A percentile compares a stretch with the other conserved stretches of the same genome.
Conservation (phyloP, 441 rosid genomes). For the Arabidopsis hybrid region DNA sequence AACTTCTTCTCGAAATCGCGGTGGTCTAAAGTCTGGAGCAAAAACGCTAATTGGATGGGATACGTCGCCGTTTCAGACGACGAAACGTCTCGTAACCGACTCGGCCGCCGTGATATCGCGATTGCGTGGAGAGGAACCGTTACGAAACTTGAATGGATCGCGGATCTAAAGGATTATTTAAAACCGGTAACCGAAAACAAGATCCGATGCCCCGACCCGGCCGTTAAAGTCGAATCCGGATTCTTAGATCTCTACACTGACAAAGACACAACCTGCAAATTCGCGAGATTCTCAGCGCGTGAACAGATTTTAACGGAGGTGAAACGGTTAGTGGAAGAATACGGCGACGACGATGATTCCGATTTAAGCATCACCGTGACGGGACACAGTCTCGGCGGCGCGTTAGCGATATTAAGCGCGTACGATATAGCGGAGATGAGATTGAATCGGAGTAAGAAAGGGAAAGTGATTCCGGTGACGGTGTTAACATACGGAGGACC, state of each 20-base stretch:
- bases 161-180: constrained; percentile 66
- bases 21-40: constrained; percentile 74
- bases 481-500: constrained; percentile 65
- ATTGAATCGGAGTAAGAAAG: constrained; percentile 49
- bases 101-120: constrained; percentile 65
- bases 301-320: constrained; percentile 63
- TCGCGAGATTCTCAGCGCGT: constrained; percentile 60
- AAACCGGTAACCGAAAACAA: constrained; percentile 55
- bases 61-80: constrained; percentile 66
- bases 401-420: constrained; percentile 70
- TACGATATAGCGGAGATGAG: constrained; percentile 69
- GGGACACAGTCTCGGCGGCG: constrained; percentile 72
- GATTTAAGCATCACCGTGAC: constrained; percentile 66
- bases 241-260: constrained; percentile 63
- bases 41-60: constrained; percentile 74
- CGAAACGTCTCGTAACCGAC: constrained; percentile 41
- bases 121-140: constrained; percentile 72
- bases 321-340: constrained; percentile 48
- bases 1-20: constrained; percentile 72
- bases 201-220: constrained; percentile 68
- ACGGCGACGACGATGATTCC: constrained; percentile 48
- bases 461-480: constrained; percentile 53
- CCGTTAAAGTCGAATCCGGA: constrained; percentile 65
- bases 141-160: constrained; percentile 66
- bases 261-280: constrained; percentile 57